phyloP scores from a whole-genome alignment of 768 basidiomycete genomes.

The Ramaria rubella region DNA sequence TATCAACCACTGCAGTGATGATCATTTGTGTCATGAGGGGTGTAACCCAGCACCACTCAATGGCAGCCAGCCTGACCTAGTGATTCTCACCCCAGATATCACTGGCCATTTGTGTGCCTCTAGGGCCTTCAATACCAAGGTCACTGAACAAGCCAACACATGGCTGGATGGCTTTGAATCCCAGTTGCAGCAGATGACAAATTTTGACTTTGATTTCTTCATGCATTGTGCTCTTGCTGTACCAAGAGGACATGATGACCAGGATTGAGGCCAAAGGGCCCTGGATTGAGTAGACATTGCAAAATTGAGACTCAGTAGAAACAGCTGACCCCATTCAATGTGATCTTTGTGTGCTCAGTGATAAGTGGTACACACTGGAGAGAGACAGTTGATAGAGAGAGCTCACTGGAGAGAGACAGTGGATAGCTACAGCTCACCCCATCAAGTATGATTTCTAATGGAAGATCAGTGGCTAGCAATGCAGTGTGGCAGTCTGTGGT shows the following conservation, averaged over 20 bases:
- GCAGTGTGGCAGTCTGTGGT: too few species aligned
- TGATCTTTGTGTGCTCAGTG: too few species aligned
- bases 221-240: slow-evolving; percentile 18
- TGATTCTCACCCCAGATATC: slow-evolving; percentile 18
- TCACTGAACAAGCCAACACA: slow-evolving; percentile 28
- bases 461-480: too few species aligned
- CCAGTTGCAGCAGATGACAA: slow-evolving; percentile 23
- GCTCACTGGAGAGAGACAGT: too few species aligned
- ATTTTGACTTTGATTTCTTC: slow-evolving; percentile 21
- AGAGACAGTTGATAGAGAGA: too few species aligned
- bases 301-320: too few species aligned
- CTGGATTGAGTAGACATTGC: background rate
- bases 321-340: too few species aligned
- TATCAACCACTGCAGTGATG: slow-evolving; percentile 22
- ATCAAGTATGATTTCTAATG: too few species aligned
- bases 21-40: slow-evolving; percentile 24
- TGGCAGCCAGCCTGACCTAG: slow-evolving; percentile 27
- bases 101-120: slow-evolving; percentile 18
- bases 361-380: too few species aligned
- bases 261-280: too few species aligned
- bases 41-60: slow-evolving; percentile 28
- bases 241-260: slow-evolving; percentile 13
- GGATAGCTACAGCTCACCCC: too few species aligned
- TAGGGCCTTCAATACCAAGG: slow-evolving; percentile 25
- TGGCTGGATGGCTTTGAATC: slow-evolving; percentile 29